Evolutionary conservation across 208 protist species (phyloP).

Genomic region (Acanthamoeba rhysodes): DNA sequence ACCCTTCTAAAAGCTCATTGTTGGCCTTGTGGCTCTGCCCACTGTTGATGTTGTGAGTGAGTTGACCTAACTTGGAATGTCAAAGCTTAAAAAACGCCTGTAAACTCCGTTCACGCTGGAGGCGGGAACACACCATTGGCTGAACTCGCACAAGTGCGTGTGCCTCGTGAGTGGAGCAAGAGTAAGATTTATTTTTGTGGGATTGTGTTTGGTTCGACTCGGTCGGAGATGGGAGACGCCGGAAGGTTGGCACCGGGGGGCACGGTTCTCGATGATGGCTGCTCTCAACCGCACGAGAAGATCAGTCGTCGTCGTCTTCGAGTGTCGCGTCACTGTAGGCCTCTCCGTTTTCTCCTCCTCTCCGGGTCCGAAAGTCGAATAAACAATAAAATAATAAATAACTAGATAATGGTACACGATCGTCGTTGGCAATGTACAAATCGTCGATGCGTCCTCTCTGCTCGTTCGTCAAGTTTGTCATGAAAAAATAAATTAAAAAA

Average conservation of each 20-base stretch:
- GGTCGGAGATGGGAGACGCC: neutral
- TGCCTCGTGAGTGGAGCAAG: no score
- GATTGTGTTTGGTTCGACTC: neutral
- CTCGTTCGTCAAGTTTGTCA: neutral
- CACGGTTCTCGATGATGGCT: constrained; percentile 36
- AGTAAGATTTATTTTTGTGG: neutral
- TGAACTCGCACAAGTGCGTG: no score
- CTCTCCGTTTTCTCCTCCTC: neutral
- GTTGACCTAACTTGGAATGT: no score
- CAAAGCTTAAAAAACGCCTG: no score
- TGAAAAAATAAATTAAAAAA: neutral
- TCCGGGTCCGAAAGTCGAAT: neutral
- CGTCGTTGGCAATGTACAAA: neutral
- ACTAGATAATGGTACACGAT: neutral
- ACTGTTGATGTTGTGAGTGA: no score
- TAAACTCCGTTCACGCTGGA: no score
- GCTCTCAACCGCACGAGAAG: constrained; percentile 50
- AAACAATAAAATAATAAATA: neutral
- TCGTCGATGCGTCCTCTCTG: neutral
- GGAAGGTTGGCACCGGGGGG: neutral
- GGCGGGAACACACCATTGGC: no score
- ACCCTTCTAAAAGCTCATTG: no score
- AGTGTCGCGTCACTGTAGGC: neutral
- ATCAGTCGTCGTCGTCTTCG: neutral
- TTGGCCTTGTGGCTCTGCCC: no score